Percentiles rank a stretch among this genome's conserved stretches.
Conservation (phyloP, 805 yeast species). For the Candida arabinofermentans region DNA sequence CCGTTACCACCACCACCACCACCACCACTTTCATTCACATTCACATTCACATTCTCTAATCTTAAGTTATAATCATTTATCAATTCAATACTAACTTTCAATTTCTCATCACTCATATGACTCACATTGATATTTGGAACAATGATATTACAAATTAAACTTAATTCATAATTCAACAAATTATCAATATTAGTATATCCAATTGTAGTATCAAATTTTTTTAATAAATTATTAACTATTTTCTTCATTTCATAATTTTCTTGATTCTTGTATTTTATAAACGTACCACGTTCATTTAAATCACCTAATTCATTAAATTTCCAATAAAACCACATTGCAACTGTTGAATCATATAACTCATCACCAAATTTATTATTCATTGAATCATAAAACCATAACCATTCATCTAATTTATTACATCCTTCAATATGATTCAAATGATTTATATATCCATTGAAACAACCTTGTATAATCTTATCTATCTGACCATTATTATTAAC, state of each 20-base stretch:
- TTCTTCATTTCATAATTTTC: constrained; percentile 38
- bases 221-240: constrained; percentile 32
- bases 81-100: constrained; percentile 11
- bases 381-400: constrained; percentile 72
- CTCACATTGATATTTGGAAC: constrained; percentile 14
- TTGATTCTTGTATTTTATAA: constrained; percentile 26
- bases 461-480: constrained; percentile 68
- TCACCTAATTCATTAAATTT: constrained; percentile 58
- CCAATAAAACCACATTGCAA: constrained; percentile 59
- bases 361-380: constrained; percentile 44
- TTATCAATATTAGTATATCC: constrained; percentile 22
- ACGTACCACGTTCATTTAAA: constrained; percentile 11
- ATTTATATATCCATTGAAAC: constrained; percentile 62
- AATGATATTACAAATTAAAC: constrained; percentile 13
- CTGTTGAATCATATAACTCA: constrained; percentile 44
- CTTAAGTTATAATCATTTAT: constrained; percentile 10
- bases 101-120: constrained; percentile 10
- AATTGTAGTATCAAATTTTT: constrained; percentile 29
- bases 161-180: constrained; percentile 23
- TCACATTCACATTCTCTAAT: too few relatives aligned
- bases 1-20: background rate
- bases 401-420: constrained; percentile 63
- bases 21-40: background rate
- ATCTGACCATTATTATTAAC: constrained; percentile 44
- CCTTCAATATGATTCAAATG: constrained; percentile 60